Percentiles rank a stretch among this genome's conserved stretches.
phyloP scores from a whole-genome alignment of 2,329 filamentous ascomycete species.

The Neofusicoccum kwambonambiense region DNA sequence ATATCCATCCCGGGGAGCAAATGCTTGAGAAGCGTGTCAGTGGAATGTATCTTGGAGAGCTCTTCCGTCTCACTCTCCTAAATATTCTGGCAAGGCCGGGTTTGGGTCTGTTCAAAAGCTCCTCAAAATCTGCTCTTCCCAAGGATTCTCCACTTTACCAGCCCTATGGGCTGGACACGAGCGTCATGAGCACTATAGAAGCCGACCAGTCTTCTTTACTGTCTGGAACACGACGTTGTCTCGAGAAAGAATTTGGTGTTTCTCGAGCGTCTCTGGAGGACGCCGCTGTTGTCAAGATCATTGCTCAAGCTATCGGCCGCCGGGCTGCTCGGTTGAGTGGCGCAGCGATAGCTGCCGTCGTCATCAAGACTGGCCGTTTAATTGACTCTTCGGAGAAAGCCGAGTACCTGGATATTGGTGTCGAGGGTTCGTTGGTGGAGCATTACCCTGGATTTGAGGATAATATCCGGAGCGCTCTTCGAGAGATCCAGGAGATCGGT shows the following conservation, averaged over 20 bases:
- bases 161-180: slow-evolving; percentile 87
- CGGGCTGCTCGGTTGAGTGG: slow-evolving; percentile 85
- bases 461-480: slow-evolving; percentile 79
- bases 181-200: slow-evolving; percentile 82
- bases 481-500: slow-evolving; percentile 75
- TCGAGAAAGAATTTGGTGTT: slow-evolving; percentile 74
- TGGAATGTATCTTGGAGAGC: slow-evolving; percentile 96
- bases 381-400: slow-evolving; percentile 41
- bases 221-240: slow-evolving; percentile 69
- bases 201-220: slow-evolving; percentile 73
- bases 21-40: slow-evolving; percentile 99
- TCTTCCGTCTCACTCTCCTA: slow-evolving; percentile 75
- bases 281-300: slow-evolving; percentile 79
- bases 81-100: slow-evolving; percentile 67
- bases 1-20: slow-evolving; percentile 46
- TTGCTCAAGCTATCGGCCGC: slow-evolving; percentile 80
- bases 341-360: slow-evolving; percentile 82
- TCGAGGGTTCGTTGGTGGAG: slow-evolving; percentile 91
- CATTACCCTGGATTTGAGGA: slow-evolving; percentile 92
- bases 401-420: slow-evolving; percentile 83
- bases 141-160: slow-evolving; percentile 67
- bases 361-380: slow-evolving; percentile 76
- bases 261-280: slow-evolving; percentile 79
- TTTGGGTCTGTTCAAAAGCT: slow-evolving; percentile 64
- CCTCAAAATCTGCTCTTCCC: slow-evolving; percentile 68